Evolutionary conservation across 208 protist genomes (phyloP).

Genomic region (Trypanosoma brucei): DNA sequence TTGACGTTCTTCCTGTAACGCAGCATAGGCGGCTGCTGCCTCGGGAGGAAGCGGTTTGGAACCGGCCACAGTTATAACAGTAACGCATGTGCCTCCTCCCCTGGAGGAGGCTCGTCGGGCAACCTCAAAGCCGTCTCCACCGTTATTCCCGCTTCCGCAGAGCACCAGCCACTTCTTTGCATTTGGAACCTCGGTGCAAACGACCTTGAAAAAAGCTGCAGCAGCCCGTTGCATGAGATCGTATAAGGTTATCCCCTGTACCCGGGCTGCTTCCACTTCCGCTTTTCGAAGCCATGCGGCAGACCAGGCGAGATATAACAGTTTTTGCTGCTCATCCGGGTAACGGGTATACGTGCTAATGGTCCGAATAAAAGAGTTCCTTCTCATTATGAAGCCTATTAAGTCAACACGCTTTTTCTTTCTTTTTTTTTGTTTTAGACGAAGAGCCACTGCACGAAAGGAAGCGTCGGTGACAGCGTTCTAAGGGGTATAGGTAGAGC

Average conservation of each 20-base stretch:
- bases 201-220: constrained; percentile 47
- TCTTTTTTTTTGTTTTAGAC: no score
- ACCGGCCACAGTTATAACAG: constrained; percentile 52
- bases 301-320: constrained; percentile 43
- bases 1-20: constrained; percentile 22
- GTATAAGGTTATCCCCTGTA: constrained; percentile 43
- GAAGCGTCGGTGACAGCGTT: no score
- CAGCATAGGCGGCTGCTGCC: constrained; percentile 37
- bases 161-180: constrained; percentile 64
- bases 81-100: constrained; percentile 32
- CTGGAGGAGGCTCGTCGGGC: constrained; percentile 38
- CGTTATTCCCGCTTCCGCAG: constrained; percentile 83
- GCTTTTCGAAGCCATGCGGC: constrained; percentile 65
- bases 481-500: no score
- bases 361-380: not conserved
- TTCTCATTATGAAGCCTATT: not conserved
- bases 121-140: constrained; percentile 81
- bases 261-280: constrained; percentile 54
- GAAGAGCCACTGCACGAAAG: no score
- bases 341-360: not conserved
- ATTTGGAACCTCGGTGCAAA: constrained; percentile 28
- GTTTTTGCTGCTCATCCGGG: not conserved
- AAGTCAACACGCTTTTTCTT: no score
- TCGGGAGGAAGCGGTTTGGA: constrained; percentile 52
- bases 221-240: constrained; percentile 71